Percentiles rank a stretch among this genome's conserved stretches.
phyloP scores from a whole-genome alignment of 2,329 filamentous ascomycete genomes.

The Cladosporium sp. region DNA sequence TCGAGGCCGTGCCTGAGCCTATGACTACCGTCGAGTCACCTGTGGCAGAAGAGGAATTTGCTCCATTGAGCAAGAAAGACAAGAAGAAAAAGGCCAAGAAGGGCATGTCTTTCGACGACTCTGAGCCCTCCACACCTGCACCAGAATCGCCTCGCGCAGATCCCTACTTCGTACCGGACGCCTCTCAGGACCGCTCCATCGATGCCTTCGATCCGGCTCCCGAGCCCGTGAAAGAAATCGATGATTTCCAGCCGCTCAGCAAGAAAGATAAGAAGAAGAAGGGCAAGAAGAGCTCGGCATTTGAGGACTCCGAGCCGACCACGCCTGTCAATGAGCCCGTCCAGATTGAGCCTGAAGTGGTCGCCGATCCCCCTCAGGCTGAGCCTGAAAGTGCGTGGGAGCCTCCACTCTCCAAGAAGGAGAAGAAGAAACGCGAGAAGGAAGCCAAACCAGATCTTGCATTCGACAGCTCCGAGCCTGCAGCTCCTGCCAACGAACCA shows the following conservation, averaged over 20 bases:
- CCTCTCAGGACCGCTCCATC: neutral
- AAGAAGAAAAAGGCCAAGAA: conserved; percentile 44
- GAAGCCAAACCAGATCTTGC: neutral
- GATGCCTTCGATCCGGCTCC: conserved; percentile 9
- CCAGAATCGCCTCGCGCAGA: neutral
- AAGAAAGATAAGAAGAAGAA: conserved; percentile 37
- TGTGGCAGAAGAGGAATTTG: neutral
- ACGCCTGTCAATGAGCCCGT: conserved; percentile 23
- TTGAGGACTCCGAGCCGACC: neutral
- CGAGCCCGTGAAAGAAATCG: conserved; percentile 27
- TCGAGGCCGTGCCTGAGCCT: neutral
- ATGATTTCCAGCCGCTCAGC: neutral
- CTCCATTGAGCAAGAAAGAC: conserved; percentile 45
- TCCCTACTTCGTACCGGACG: neutral
- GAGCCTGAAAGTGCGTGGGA: conserved; percentile 25
- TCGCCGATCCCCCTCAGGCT: neutral
- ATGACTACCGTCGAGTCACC: neutral
- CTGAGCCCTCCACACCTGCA: conserved; percentile 1
- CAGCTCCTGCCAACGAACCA: neutral
- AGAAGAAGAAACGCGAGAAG: conserved; percentile 36
- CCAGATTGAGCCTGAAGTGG: neutral
- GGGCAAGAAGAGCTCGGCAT: conserved; percentile 39
- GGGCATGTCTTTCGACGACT: conserved; percentile 5
- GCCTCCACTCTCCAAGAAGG: conserved; percentile 31
- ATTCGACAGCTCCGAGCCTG: neutral